Conservation (phyloP, 176 grass and related monocot species). For the Dactylis glomerata region DNA sequence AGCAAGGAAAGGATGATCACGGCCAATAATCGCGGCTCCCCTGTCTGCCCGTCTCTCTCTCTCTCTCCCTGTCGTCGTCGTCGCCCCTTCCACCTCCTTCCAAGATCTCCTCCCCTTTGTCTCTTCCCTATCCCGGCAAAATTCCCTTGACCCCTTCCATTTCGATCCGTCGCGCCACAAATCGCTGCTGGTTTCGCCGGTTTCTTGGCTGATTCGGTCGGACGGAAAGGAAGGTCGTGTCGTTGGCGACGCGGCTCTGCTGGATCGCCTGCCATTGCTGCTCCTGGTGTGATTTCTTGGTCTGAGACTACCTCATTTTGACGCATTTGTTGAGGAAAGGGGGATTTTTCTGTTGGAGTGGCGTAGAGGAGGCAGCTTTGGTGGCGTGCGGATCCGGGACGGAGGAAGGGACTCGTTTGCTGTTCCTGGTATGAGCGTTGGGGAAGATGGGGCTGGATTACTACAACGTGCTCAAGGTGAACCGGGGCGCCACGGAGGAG, state of each 20-base stretch:
- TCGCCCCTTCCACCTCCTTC: conserved; percentile 13
- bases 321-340: neutral
- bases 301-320: neutral
- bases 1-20: neutral
- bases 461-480: conserved; percentile 90
- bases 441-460: conserved; percentile 75
- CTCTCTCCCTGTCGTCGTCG: neutral
- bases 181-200: neutral
- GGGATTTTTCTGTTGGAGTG: neutral
- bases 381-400: conserved; percentile 1
- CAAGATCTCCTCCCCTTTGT: conserved; percentile 30
- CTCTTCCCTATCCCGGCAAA: neutral
- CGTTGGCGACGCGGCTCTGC: neutral
- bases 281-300: neutral
- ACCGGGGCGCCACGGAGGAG: conserved; percentile 73
- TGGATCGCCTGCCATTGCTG: neutral
- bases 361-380: neutral
- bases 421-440: conserved; percentile 45
- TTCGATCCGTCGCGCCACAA: conserved; percentile 1
- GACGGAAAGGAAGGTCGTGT: neutral
- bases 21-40: conserved; percentile 1
- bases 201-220: conserved; percentile 9
- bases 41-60: neutral
- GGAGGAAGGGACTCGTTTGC: neutral
- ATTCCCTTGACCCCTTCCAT: neutral